Evolutionary conservation across 1,284 basidiomycete genomes (phyloP), one percentile per base, ranked within the genome.

Genomic region (Malassezia pachydermatis): DNA sequence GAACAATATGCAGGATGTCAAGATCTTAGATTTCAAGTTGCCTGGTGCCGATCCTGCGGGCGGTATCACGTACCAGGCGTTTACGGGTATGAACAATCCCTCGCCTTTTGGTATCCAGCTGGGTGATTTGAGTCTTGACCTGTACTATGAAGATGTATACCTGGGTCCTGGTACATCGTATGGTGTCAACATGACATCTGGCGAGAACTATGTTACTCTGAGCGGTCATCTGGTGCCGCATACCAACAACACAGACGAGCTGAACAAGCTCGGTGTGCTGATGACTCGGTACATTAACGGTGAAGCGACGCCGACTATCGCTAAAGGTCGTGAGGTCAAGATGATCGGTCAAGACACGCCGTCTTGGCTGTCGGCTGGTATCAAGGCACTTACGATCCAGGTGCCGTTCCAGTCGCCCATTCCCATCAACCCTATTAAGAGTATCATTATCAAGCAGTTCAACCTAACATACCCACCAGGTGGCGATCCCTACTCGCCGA

Each of bases 201-300:
- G 81, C 17, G 55, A 69, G 24, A 84, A 84, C 65, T 75, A 76
- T 41, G 79, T 86, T 59, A 78, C 77, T 2, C 77, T 86, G 45
- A 70, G 64, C 11, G 84, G 84, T 11, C 73, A 76, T 13, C 75
- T 86, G 36, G 60, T 81, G 17, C 78, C 76, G 4, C 81, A 85
- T 55, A 76, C 74, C 16, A 73, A 74, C 53, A 66, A 73, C 24
- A 55, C 76, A 11, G 70, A 74, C 9, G 75, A 78, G 23, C 76
- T 86, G 36, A 74, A 74, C 6, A 62, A 72, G 14, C 72, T 84
- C 42, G 82, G 82, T 2, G 66, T 78, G 49, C 73, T 86, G 35
- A 86, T 86, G 69, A 84, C 83, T 13, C 78, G 79, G 44, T 86
- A 84, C 70, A 75, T 86, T 59, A 86, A 86, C 62, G 77, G 81